Evolutionary conservation across 768 basidiomycete species (phyloP), one percentile per base, ranked within the genome.

Genomic region (Hericium coralloides): DNA sequence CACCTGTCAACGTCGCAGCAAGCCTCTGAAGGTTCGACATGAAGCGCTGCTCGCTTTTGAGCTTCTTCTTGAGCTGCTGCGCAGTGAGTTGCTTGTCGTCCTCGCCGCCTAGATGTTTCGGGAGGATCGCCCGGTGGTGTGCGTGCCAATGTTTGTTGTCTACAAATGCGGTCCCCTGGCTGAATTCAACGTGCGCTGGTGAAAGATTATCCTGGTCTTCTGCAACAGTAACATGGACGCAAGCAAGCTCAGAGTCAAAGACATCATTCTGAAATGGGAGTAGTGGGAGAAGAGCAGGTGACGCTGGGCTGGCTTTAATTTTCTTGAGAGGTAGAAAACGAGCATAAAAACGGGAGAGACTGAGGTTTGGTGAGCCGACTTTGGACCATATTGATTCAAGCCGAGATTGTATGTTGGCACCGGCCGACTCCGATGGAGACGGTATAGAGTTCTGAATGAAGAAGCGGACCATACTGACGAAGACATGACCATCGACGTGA

Each of bases 131-230:
- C 36, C 68, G 76, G 43, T 67, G 66, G 53, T 70, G 66, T 55
- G 75, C 79, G 60, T 86, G 85, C 85, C 85, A 85, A 62, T 85
- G 84, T 17, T 67, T 72, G 0, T 73, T 75, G 59, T 86, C 85
- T 5, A 68, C 64, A 66, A 80, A 82, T 9, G 72, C 61, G 9
- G 69, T 69, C 10, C 70, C 72, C 6, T 58, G 60, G 2, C 70
- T 73, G 61, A 79, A 77, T 49, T 75, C 71, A 49, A 78, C 68
- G 49, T 67, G 69, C 1, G 57, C 47, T 0, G 56, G 18, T 18
- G 55, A 12, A 2, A 23, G 49, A 2, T 52, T 57, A 7, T 58
- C 63, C 3, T 64, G 59, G 23, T 59, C 63, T 1, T 64, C 66
- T 3, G 59, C 63, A 23, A 66, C 57, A 3, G 62, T 56, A 22